Percentiles rank a stretch among this genome's conserved stretches.
Evolutionary conservation across 768 basidiomycete genomes (phyloP).

Genomic region (Serendipita indica): DNA sequence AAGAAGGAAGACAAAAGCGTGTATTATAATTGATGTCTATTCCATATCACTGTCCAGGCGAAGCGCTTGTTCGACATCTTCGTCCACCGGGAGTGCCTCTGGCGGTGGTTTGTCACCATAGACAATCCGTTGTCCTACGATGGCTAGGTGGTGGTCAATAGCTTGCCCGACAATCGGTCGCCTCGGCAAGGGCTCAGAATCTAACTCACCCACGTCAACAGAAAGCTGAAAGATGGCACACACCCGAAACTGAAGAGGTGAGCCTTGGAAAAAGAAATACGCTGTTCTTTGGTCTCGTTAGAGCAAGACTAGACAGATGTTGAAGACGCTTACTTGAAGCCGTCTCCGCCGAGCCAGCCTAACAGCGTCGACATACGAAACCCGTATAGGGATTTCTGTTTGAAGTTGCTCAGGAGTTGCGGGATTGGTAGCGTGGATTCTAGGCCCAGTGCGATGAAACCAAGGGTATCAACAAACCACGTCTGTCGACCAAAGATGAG

Average conservation of each 20-base stretch:
- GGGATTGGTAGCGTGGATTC: conserved; percentile 81
- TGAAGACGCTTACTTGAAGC: conserved; percentile 50
- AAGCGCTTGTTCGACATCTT: conserved; percentile 60
- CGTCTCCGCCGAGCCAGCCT: conserved; percentile 73
- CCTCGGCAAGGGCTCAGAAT: conserved; percentile 12
- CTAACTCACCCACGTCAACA: conserved; percentile 52
- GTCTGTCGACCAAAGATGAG: conserved; percentile 55
- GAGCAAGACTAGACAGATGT: background rate
- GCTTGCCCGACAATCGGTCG: conserved; percentile 4
- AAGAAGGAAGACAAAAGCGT: too few species aligned
- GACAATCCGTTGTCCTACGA: conserved; percentile 53
- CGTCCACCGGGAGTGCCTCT: conserved; percentile 29
- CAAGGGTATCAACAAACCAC: conserved; percentile 45
- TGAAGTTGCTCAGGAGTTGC: conserved; percentile 71
- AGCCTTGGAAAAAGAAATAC: conserved; percentile 63
- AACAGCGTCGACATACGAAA: conserved; percentile 70
- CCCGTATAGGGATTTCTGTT: conserved; percentile 65
- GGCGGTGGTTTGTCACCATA: conserved; percentile 61
- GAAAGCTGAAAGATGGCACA: conserved; percentile 76
- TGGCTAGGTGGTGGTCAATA: conserved; percentile 30
- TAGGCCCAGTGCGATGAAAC: conserved; percentile 64
- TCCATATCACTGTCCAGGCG: conserved; percentile 28
- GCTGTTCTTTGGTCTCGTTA: conserved; percentile 35
- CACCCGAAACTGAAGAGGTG: conserved; percentile 66
- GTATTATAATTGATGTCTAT: too few species aligned